Conservation (phyloP, 1,139 yeast genomes). For the Saccharomyces hybrid region DNA sequence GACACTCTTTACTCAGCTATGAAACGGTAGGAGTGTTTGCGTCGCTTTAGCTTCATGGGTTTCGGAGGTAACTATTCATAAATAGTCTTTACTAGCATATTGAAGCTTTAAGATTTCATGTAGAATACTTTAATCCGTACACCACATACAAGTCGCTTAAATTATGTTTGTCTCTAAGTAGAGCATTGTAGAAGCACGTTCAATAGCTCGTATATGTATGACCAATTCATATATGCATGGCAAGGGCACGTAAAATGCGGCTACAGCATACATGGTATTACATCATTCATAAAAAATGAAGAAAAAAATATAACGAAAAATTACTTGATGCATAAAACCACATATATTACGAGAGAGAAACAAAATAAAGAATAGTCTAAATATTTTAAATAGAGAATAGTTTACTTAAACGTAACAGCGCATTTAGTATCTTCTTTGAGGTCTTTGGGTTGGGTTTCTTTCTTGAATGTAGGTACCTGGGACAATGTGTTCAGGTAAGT, state of each 20-base stretch:
- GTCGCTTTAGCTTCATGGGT: background rate
- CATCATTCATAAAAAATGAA: background rate
- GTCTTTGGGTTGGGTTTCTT: constrained; percentile 73
- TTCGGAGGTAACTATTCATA: background rate
- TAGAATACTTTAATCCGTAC: background rate
- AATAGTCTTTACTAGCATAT: background rate
- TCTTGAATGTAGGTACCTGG: constrained; percentile 98
- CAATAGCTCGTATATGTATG: background rate
- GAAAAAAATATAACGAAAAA: background rate
- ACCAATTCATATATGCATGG: background rate
- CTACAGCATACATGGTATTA: background rate
- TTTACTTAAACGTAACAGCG: constrained; percentile 1
- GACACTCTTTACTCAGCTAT: background rate
- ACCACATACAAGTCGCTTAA: background rate
- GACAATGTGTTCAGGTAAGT: constrained; percentile 97
- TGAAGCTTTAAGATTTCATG: background rate
- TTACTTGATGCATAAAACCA: background rate
- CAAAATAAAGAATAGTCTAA: background rate
- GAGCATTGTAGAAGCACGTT: background rate
- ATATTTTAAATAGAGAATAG: background rate
- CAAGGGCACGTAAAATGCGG: background rate
- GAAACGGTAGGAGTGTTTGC: background rate
- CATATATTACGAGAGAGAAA: background rate
- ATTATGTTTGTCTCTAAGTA: background rate
- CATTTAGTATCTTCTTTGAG: constrained; percentile 43